Evolutionary conservation across 2,329 filamentous ascomycete species (phyloP), one percentile per base, ranked within the genome.

Genomic region (Fusarium sp.): DNA sequence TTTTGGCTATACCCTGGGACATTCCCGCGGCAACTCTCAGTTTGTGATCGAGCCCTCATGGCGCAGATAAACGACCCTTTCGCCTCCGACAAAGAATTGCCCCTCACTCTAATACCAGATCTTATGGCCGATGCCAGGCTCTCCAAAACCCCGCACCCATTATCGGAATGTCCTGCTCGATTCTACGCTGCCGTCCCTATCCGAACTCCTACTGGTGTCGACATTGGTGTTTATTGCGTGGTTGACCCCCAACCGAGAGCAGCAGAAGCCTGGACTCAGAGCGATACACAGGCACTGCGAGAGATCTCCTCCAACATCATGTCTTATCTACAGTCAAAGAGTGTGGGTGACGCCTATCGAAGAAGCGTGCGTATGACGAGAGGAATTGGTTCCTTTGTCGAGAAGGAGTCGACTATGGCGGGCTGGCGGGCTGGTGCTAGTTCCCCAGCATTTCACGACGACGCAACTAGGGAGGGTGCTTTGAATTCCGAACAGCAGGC

Each of bases 151-250:
- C 60, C 67, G 1, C 75, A 73, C 19, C 71, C 73, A 5, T 55
- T 62, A 9, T 51, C 57, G 9, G 65, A 69, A 39, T 67, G 60
- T 0, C 56, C 62, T 13, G 70, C 73, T 44, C 72, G 74, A 3
- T 83, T 83, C 61, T 83, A 82, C 45, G 80, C 80, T 0, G 80
- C 75, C 5, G 80, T 82, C 1, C 81, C 81, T 10, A 80, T 83
- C 14, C 75, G 79, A 5, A 78, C 79, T 0, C 74, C 65, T 0
- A 67, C 72, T 2, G 81, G 80, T 26, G 76, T 83, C 57, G 79
- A 82, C 46, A 83, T 83, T 26, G 82, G 81, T 13, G 77, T 80
- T 1, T 80, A 77, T 34, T 80, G 78, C 36, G 75, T 81, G 7
- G 45, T 77, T 19, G 57, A 71, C 21, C 57, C 65, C 3, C 53